Conservation (phyloP, 352 stramenopile species). For the Globisporangium ultimum region DNA sequence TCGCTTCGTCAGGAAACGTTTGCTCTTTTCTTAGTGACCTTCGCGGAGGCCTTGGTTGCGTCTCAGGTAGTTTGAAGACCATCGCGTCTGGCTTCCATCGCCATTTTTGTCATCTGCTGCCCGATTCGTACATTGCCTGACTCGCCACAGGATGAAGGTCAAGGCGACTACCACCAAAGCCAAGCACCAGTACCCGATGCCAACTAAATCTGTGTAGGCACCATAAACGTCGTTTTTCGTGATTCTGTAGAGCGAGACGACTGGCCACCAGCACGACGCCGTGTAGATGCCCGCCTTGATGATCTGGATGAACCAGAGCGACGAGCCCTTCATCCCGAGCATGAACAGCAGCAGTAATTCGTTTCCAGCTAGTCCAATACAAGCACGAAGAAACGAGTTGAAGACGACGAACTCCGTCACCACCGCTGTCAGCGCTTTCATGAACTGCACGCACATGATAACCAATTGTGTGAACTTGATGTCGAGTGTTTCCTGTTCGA, state of each 20-base stretch:
- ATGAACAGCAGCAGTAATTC: conserved; percentile 31
- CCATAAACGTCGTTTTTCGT: conserved; percentile 17
- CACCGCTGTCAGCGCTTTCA: conserved; percentile 42
- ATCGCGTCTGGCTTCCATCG: too few species aligned
- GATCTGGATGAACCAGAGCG: conserved; percentile 54
- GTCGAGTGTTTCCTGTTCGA: conserved; percentile 53
- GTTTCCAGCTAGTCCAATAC: conserved; percentile 36
- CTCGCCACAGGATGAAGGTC: conserved; percentile 58
- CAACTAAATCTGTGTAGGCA: conserved; percentile 13
- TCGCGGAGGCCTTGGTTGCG: not conserved
- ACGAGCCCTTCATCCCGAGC: conserved; percentile 35
- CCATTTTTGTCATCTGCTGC: conserved; percentile 2
- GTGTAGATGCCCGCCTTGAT: conserved; percentile 56
- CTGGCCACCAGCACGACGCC: conserved; percentile 46
- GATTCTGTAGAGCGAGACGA: conserved; percentile 39
- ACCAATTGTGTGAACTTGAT: conserved; percentile 60
- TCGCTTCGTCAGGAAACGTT: conserved; percentile 5
- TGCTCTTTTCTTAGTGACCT: conserved; percentile 6
- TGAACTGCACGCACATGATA: conserved; percentile 45
- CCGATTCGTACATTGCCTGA: conserved; percentile 14
- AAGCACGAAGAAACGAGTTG: conserved; percentile 26
- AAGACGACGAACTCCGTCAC: conserved; percentile 46
- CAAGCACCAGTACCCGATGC: too few species aligned
- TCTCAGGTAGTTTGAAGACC: not conserved
- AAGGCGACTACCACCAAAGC: conserved; percentile 5